Conservation (phyloP, 2,329 filamentous ascomycete species). For the Cyphellophora attinorum region DNA sequence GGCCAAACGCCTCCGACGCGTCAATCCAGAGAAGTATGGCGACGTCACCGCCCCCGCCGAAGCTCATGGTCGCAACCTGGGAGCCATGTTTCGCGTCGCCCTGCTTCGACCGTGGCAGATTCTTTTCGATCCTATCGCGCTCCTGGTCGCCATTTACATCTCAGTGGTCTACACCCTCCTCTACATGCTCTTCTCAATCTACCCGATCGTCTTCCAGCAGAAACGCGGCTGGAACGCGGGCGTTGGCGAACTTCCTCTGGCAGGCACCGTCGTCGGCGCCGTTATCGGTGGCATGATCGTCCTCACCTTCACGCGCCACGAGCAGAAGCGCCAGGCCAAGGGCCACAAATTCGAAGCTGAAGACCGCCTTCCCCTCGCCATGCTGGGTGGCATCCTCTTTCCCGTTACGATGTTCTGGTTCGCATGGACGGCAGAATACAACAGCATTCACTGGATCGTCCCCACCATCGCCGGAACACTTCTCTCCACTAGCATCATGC, state of each 20-base stretch:
- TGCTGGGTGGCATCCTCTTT: slow-evolving; percentile 41
- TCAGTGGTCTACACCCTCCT: slow-evolving; percentile 43
- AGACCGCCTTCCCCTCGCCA: slow-evolving; percentile 41
- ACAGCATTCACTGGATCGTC: slow-evolving; percentile 36
- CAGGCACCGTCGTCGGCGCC: slow-evolving; percentile 43
- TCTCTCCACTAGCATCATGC: slow-evolving; percentile 29
- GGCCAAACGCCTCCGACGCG: slow-evolving; percentile 40
- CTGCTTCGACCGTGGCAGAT: slow-evolving; percentile 40
- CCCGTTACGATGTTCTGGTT: slow-evolving; percentile 52
- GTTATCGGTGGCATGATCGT: slow-evolving; percentile 28
- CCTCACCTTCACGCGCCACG: slow-evolving; percentile 14
- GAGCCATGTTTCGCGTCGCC: slow-evolving; percentile 41
- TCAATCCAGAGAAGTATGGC: slow-evolving; percentile 43
- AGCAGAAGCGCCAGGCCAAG: slow-evolving; percentile 10
- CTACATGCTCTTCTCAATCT: slow-evolving; percentile 52
- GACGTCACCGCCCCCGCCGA: slow-evolving; percentile 42
- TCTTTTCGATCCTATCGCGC: slow-evolving; percentile 41
- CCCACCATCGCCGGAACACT: slow-evolving; percentile 36
- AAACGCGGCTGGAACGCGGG: slow-evolving; percentile 38
- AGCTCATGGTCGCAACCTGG: slow-evolving; percentile 33
- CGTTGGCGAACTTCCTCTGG: slow-evolving; percentile 37
- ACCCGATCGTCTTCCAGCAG: slow-evolving; percentile 41
- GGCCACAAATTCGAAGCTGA: slow-evolving; percentile 12
- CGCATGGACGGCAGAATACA: slow-evolving; percentile 46
- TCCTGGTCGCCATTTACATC: slow-evolving; percentile 36